These are phyloP conservation scores for Chlorella sp. DNA, from an alignment of 139 green algal species.

Conservation along the genomic window DNA sequence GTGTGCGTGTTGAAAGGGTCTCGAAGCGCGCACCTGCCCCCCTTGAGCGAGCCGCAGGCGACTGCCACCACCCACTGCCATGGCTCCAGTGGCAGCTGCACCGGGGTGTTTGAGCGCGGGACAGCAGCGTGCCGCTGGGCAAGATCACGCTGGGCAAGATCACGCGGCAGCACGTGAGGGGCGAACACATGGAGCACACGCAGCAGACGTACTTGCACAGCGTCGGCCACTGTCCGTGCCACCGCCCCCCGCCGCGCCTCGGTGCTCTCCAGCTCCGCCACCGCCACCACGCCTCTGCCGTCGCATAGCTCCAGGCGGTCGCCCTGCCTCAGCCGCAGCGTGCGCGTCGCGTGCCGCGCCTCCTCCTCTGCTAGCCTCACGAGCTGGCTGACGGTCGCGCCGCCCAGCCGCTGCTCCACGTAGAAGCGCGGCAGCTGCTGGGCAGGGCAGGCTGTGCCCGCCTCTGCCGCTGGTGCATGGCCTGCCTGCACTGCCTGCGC, in stretches of 20 bases:
- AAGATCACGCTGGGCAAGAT: not conserved
- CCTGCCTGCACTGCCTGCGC: too few relatives aligned
- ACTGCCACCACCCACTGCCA: conserved; percentile 53
- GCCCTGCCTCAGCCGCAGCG: conserved; percentile 54
- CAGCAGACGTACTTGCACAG: not conserved
- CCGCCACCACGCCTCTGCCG: conserved; percentile 55
- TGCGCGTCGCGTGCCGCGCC: conserved; percentile 22
- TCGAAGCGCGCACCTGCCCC: too few relatives aligned
- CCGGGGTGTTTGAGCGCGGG: not conserved
- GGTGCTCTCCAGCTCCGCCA: not conserved
- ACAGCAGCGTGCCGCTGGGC: not conserved
- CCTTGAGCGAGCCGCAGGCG: conserved; percentile 80
- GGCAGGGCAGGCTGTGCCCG: not conserved
- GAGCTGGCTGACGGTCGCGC: not conserved
- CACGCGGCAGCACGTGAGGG: not conserved
- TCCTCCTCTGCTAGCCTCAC: not conserved
- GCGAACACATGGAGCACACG: not conserved
- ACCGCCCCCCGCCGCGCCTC: not conserved
- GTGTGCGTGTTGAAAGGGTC: too few relatives aligned
- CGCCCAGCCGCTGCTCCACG: not conserved
- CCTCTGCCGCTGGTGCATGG: not conserved
- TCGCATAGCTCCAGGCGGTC: conserved; percentile 77
- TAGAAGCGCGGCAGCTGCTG: conserved; percentile 15
- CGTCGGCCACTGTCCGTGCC: not conserved
- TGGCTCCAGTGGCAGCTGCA: not conserved